Evolutionary conservation across 352 stramenopile genomes (phyloP).

Genomic region (Globisporangium radiosum): DNA sequence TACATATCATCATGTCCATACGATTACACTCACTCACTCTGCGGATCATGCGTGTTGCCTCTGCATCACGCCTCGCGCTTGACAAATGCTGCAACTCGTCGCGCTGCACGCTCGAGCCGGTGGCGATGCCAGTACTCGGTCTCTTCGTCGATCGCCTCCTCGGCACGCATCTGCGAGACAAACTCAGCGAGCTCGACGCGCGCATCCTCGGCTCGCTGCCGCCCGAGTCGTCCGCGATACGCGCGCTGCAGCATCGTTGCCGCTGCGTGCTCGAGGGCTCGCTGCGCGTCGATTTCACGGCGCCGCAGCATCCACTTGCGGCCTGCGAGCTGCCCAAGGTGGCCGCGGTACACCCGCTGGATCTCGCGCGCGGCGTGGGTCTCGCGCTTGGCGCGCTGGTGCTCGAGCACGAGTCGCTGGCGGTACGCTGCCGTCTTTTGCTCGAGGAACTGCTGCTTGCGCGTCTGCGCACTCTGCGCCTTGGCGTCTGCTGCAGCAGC

Average conservation of each 20-base stretch:
- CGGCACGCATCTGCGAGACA: constrained; percentile 85
- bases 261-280: constrained; percentile 66
- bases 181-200: constrained; percentile 92
- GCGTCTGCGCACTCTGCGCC: constrained; percentile 46
- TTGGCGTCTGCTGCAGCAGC: constrained; percentile 42
- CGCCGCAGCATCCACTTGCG: constrained; percentile 78
- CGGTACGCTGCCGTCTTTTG: constrained; percentile 57
- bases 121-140: constrained; percentile 65
- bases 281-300: constrained; percentile 79
- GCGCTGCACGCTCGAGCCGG: constrained; percentile 40
- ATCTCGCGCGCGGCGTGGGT: constrained; percentile 42
- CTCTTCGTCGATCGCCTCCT: constrained; percentile 89
- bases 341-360: constrained; percentile 69
- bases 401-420: constrained; percentile 50
- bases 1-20: no score
- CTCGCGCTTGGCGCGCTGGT: constrained; percentile 59
- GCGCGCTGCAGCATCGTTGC: constrained; percentile 82
- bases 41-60: constrained; percentile 1
- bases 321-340: constrained; percentile 76
- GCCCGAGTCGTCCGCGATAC: constrained; percentile 81
- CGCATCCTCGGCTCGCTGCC: constrained; percentile 72
- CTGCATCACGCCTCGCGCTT: constrained; percentile 42
- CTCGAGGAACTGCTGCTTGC: constrained; percentile 60
- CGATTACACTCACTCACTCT: not conserved
- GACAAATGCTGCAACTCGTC: constrained; percentile 51